Conservation (phyloP, 139 green algal species). For the Haematococcus sp. region DNA sequence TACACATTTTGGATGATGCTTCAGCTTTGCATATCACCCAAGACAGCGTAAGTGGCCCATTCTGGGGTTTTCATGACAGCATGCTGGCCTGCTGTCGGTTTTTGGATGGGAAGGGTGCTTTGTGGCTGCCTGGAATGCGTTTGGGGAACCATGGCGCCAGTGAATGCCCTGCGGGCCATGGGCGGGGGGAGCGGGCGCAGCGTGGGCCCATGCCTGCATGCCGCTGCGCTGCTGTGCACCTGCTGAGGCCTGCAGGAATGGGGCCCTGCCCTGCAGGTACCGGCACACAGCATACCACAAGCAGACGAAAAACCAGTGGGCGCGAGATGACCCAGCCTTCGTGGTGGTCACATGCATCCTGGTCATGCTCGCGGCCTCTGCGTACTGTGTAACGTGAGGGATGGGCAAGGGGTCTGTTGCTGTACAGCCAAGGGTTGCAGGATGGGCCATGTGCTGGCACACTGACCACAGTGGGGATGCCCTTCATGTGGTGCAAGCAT, state of each 20-base stretch:
- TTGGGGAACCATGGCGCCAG: too few relatives aligned
- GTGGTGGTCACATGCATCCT: slow-evolving; percentile 76
- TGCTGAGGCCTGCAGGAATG: not conserved
- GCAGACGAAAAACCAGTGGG: slow-evolving; percentile 98
- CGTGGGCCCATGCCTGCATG: not conserved
- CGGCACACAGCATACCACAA: slow-evolving; percentile 96
- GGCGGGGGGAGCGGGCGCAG: not conserved
- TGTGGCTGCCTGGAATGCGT: too few relatives aligned
- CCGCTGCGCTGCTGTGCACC: not conserved
- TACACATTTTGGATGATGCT: slow-evolving; percentile 97
- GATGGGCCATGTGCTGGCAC: not conserved
- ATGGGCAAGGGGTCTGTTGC: not conserved
- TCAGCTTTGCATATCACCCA: slow-evolving; percentile 88
- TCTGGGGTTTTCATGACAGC: not conserved
- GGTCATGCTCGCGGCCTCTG: slow-evolving; percentile 61
- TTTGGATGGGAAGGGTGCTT: too few relatives aligned
- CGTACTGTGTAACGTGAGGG: slow-evolving; percentile 82
- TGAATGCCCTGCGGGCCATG: too few relatives aligned
- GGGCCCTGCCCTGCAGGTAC: slow-evolving; percentile 61
- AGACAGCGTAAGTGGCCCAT: slow-evolving; percentile 71
- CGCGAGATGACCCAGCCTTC: slow-evolving; percentile 95
- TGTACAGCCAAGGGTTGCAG: too few relatives aligned
- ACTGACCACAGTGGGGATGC: too few relatives aligned
- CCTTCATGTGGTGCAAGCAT: not conserved
- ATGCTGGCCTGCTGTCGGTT: not conserved